Percentiles rank a stretch among this genome's conserved stretches.
These are phyloP conservation scores for Nephelium lappaceum DNA, from an alignment of 345 rosid genomes.

Conservation along the genomic window DNA sequence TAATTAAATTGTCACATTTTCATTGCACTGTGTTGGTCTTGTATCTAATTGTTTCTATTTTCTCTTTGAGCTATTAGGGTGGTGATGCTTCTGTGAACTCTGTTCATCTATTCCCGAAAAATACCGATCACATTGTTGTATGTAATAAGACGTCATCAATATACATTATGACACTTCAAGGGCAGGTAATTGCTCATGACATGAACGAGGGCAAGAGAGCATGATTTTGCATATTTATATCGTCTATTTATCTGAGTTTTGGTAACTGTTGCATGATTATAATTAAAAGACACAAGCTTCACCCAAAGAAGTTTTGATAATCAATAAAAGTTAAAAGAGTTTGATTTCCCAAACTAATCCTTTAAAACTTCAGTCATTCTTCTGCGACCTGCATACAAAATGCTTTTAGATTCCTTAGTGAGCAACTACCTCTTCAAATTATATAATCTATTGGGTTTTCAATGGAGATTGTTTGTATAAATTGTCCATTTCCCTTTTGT, in stretches of 20 bases:
- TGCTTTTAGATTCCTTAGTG: neutral
- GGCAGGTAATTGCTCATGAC: slow-evolving; percentile 63
- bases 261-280: neutral
- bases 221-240: neutral
- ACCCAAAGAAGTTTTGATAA: neutral
- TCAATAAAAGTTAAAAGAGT: neutral
- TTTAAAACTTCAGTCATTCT: neutral
- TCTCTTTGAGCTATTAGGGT: slow-evolving; percentile 54
- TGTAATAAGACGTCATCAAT: slow-evolving; percentile 92
- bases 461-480: neutral
- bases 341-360: neutral
- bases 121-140: slow-evolving; percentile 82
- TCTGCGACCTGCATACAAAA: neutral
- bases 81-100: slow-evolving; percentile 99
- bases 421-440: neutral
- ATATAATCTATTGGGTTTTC: neutral
- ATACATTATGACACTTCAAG: slow-evolving; percentile 97
- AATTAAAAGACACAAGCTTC: too few relatives aligned
- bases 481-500: neutral
- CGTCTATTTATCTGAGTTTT: neutral
- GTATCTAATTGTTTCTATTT: slow-evolving; percentile 26
- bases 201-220: neutral
- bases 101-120: slow-evolving; percentile 88
- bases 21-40: slow-evolving; percentile 6
- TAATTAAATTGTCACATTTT: slow-evolving; percentile 7